Base-by-base conservation (phyloP, 306 rosid species). In the Nissolia schottii region DNA sequence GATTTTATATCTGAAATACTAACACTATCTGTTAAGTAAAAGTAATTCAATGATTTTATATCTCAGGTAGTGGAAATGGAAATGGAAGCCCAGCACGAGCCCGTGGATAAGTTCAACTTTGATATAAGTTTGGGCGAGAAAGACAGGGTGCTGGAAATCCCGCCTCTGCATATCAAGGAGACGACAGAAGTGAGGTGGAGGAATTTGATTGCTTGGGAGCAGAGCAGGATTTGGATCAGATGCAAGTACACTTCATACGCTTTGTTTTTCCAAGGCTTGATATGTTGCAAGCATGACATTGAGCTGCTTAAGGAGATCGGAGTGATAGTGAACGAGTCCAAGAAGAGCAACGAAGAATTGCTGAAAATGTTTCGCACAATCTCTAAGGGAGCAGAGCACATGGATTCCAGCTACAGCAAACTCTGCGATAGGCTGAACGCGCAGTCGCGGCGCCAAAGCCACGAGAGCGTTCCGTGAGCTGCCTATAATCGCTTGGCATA, bases 201-300 rank as follows among this genome's bases (percentile, higher is more conserved):
- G 54, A 79, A 79, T 4, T 37, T 79, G 27, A 75, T 80, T 53
- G 84, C 74, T 5, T 70, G 76, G 67, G 84, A 80, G 28, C 74
- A 70, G 28, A 60, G 67, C 14, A 68, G 64, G 2, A 22, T 53
- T 8, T 9, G 53, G 12, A 29, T 48, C 0, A 23, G 11, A 19
- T 23, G 55, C 12, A 15, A 6, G 8, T 59, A 75, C 64, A 54
- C 77, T 13, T 80, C 84, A 0, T 69, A 80, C 46, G 80, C 77
- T 5, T 7, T 57, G 23, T 72, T 75, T 23, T 61, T 80, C 18
- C 43, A 37, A 14, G 66, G 69, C 10, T 72, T 80, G 60, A 49
- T 80, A 2, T 46, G 58, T 54, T 80, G 63, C 4, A 48, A 23
- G 3, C 54, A 41, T 19, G 79, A 76, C 16, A 40, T 27, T 23